Evolutionary conservation across 2,329 filamentous ascomycete genomes (phyloP), one percentile per base, ranked within the genome.

Genomic region (Colletotrichum sp.): DNA sequence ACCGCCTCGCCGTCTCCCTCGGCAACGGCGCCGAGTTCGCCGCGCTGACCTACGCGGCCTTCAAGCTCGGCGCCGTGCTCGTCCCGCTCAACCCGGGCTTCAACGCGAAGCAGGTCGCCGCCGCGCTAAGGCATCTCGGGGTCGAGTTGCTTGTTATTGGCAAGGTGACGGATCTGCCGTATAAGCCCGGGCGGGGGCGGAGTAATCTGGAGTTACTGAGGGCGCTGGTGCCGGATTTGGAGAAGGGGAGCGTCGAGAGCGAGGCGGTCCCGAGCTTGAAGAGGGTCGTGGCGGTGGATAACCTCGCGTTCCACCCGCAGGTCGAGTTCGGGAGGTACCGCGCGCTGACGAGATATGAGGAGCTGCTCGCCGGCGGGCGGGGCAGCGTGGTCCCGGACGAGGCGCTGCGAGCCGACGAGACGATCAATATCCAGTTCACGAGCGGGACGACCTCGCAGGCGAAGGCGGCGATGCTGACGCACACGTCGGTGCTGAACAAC

Each of bases 341-440:
- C 13, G 83, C 87, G 2, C 81, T 92, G n/a, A 90, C 85, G 0
- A 85, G 87, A 3, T 90, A 89, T 79, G 73, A 84, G 2, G 71
- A 79, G 2, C 84, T 93, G 34, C 80, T 87, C 52, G 77, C 80
- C 19, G 79, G 82, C 19, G 83, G 84, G 0, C 78, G 81, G 3
- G 75, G 80, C 0, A 22, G 82, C 3, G 80, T 92, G 3, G 81
- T 77, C 25, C 89, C 90, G 0, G 87, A 89, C 70, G 71, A 83
- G 29, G 86, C 86, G 0, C 87, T 93, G 2, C 79, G 87, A 19
- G 88, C 92, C 0, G 83, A 91, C 77, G 96, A 99, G 67, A 92
- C 94, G 4, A 93, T 98, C 79, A 99, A 98, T 82, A 98, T 99
- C 78, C 96, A 99, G 84, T 99, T 99, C 87, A 99, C 97, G 0